phyloP scores from a whole-genome alignment of 257 asterid species.

The Salvia splendens region DNA sequence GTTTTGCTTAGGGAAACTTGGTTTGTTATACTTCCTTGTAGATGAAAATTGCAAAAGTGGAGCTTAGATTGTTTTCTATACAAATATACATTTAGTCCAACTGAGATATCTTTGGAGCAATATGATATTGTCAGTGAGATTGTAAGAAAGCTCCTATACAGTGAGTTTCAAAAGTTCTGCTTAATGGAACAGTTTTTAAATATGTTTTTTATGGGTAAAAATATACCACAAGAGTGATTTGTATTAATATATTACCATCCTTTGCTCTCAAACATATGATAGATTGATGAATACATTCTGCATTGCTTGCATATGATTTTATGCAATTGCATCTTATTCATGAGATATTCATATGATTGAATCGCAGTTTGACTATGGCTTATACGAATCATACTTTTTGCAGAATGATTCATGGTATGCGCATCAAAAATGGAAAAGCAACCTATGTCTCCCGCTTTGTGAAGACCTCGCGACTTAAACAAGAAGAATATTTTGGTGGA shows the following conservation, averaged over 20 bases:
- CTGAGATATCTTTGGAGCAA: too few species aligned
- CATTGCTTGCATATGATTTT: neutral
- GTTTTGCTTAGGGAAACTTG: too few species aligned
- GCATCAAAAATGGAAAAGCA: constrained; percentile 92
- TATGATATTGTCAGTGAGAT: too few species aligned
- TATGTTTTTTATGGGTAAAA: neutral
- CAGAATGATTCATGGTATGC: constrained; percentile 98
- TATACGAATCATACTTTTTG: constrained; percentile 25
- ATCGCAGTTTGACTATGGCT: constrained; percentile 10
- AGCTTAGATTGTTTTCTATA: too few species aligned
- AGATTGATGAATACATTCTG: neutral
- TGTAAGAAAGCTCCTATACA: too few species aligned
- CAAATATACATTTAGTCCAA: too few species aligned
- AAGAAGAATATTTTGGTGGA: constrained; percentile 82
- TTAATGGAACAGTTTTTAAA: neutral
- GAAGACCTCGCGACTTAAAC: constrained; percentile 83
- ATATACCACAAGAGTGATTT: neutral
- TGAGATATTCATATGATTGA: constrained; percentile 13
- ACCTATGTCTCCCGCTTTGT: constrained; percentile 89
- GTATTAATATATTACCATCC: neutral
- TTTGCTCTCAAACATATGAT: neutral
- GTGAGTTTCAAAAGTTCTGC: too few species aligned
- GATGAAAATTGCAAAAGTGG: too few species aligned
- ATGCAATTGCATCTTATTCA: constrained; percentile 9
- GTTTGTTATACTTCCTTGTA: too few species aligned